Conservation (phyloP, 164 flowering plant genomes). For the Vitis rupestris region DNA sequence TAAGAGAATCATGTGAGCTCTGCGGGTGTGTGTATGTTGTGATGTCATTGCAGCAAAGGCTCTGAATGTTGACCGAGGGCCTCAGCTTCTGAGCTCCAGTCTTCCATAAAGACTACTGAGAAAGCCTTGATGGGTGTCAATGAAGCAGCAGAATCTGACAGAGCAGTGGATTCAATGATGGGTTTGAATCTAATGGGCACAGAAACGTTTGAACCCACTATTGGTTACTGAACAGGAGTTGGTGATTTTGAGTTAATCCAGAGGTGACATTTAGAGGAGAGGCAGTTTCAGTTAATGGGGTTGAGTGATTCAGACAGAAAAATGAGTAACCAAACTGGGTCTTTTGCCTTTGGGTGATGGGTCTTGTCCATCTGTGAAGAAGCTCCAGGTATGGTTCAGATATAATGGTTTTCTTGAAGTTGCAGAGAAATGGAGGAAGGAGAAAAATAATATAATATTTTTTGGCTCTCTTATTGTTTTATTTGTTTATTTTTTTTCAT, state of each 20-base stretch:
- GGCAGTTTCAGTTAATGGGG: neutral
- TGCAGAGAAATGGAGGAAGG: constrained; percentile 14
- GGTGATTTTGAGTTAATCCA: neutral
- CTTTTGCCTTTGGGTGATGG: neutral
- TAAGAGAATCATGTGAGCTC: too few relatives aligned
- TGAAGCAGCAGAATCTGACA: neutral
- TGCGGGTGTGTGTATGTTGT: neutral
- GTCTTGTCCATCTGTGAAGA: constrained; percentile 5
- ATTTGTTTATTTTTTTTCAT: constrained; percentile 2
- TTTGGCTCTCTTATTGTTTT: neutral
- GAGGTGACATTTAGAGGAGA: neutral
- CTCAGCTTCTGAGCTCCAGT: neutral
- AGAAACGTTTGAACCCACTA: neutral
- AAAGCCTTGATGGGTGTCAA: too few relatives aligned
- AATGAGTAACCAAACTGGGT: neutral
- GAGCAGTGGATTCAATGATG: neutral
- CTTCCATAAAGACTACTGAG: neutral
- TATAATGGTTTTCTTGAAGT: constrained; percentile 15
- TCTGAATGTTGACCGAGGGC: neutral
- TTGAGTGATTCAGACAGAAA: neutral
- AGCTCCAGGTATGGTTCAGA: constrained; percentile 6
- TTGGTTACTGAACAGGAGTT: neutral
- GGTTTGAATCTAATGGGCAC: neutral
- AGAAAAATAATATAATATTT: constrained; percentile 2
- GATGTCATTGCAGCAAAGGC: neutral